Evolutionary conservation across 129 eudicot genomes (phyloP), one percentile per base, ranked within the genome.

Genomic region (Arctium lappa): DNA sequence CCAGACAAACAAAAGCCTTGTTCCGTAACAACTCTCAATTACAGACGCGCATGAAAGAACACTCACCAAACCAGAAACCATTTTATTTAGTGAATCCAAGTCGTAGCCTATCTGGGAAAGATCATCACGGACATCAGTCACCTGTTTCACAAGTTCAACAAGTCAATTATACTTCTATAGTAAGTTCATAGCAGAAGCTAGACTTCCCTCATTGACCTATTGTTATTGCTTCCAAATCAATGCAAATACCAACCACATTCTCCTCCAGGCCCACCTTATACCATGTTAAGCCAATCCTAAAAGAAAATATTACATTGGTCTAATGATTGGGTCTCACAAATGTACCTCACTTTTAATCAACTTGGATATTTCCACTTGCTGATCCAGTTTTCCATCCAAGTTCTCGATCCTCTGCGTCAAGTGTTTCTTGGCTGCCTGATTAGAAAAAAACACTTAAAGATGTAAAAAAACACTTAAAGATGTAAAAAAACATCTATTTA

Each of bases 41-140:
- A 40, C 38, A 76, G 70, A 48, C 2, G 33, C 27, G 29, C 31
- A 78, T 8, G 18, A 72, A 69, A 39, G 36, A 75, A 80, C 72
- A 83, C 98, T 87, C 83, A 95, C 99, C 99, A 95, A 82, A 86
- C 92, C 93, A 77, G 87, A 81, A 84, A 92, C 94, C 90, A 91
- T 87, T 40, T 84, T 81, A 36, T 85, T 90, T 74, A 95, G 82
- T 22, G 81, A 74, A 50, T 89, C 89, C 88, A 95, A 87, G 83
- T 91, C 94, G 12, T 65, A 82, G 69, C 91, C 91, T 80, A 92
- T 89, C 48, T 85, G 91, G 73, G 92, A 90, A 83, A 95, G 81
- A 86, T 92, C 97, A 83, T 80, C 91, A 85, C 94, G 92, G 30
- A 83, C 92, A 86, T 87, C 92, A 72, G 68, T 75, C 42, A 95